phyloP scores from a whole-genome alignment of 176 grass and related monocot genomes.

The Alopecurus myosuroides region DNA sequence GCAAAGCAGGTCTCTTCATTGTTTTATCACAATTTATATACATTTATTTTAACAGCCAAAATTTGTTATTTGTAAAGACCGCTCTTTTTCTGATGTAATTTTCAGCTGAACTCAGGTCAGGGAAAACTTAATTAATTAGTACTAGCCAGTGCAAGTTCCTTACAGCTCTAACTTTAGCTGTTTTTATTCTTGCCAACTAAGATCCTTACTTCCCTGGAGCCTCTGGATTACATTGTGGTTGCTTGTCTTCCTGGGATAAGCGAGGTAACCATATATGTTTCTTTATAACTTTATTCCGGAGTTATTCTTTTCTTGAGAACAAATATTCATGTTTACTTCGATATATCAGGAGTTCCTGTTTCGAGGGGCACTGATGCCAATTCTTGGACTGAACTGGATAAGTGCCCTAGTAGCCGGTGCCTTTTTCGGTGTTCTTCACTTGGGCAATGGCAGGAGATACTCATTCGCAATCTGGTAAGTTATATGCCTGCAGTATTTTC shows the following conservation, averaged over 20 bases:
- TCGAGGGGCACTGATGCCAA: conserved; percentile 75
- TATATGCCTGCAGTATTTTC: not conserved
- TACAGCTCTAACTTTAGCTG: not conserved
- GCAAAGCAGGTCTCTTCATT: not conserved
- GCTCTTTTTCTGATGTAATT: conserved; percentile 2
- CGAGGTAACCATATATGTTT: conserved; percentile 43
- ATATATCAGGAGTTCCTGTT: conserved; percentile 75
- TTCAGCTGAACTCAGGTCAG: not conserved
- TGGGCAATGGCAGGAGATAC: conserved; percentile 66
- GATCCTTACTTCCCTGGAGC: conserved; percentile 72
- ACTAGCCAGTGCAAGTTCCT: not conserved
- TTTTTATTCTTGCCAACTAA: conserved; percentile 37
- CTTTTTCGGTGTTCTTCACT: conserved; percentile 84
- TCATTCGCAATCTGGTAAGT: conserved; percentile 73
- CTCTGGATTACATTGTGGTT: conserved; percentile 63
- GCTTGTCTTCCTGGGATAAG: conserved; percentile 91
- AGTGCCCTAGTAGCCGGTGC: conserved; percentile 53
- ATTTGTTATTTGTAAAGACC: not conserved
- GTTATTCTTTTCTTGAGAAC: not conserved
- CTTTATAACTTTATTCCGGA: not conserved
- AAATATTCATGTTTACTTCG: not conserved
- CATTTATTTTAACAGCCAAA: not conserved
- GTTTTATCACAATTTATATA: not conserved
- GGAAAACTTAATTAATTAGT: not conserved
- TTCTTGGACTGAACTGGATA: conserved; percentile 75